phyloP scores from a whole-genome alignment of 331 rosid genomes.

The Rosa hybrid region DNA sequence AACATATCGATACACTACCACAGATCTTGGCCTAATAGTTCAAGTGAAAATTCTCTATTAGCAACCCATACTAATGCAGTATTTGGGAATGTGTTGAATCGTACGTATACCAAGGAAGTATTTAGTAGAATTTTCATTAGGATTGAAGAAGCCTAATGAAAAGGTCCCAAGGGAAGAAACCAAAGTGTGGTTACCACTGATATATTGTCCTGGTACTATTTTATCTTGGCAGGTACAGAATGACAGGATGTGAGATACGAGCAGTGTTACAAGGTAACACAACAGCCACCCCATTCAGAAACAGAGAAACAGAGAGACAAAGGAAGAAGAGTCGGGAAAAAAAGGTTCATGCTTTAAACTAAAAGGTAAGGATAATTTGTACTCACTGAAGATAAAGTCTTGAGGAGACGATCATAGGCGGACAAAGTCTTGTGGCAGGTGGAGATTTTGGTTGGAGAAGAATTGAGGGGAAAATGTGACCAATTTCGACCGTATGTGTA shows the following conservation, averaged over 20 bases:
- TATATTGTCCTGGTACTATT: neutral
- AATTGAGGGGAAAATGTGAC: too few species aligned
- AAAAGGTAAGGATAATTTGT: neutral
- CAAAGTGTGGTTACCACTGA: neutral
- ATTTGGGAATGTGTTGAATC: neutral
- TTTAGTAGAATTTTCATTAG: constrained; percentile 44
- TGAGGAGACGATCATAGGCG: too few species aligned
- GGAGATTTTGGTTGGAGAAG: too few species aligned
- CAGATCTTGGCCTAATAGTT: neutral
- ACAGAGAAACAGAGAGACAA: neutral
- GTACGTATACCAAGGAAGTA: constrained; percentile 34
- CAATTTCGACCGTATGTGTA: too few species aligned
- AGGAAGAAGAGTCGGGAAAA: neutral
- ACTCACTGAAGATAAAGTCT: neutral
- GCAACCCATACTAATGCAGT: neutral
- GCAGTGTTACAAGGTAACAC: neutral
- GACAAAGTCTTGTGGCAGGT: too few species aligned
- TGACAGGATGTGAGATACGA: neutral
- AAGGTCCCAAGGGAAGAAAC: neutral
- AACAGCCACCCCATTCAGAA: neutral
- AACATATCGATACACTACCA: too few species aligned
- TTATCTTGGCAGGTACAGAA: neutral
- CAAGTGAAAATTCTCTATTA: neutral
- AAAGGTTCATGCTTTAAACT: neutral
- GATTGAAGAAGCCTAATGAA: constrained; percentile 56